Conservation (phyloP, 805 yeast species). For the Candida caryicola region DNA sequence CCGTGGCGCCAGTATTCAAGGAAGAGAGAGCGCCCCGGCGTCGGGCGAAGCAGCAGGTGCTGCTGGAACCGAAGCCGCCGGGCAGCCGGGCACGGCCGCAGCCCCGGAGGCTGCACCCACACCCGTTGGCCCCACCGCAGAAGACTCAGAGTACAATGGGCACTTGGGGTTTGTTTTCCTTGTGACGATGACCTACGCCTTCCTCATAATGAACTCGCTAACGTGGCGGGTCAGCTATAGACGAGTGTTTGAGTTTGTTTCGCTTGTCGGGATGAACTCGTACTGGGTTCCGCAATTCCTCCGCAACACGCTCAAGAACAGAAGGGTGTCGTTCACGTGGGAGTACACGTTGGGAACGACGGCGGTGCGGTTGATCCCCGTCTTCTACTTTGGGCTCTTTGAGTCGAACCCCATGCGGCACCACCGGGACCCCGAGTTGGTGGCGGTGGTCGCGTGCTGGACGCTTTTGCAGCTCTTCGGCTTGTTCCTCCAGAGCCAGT, state of each 20-base stretch:
- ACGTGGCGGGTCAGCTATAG: constrained; percentile 64
- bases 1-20: constrained; percentile 41
- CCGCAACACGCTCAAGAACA: constrained; percentile 69
- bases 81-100: constrained; percentile 27
- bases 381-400: constrained; percentile 55
- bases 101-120: constrained; percentile 9
- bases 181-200: constrained; percentile 36
- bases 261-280: constrained; percentile 56
- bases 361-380: constrained; percentile 58
- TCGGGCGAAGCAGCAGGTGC: constrained; percentile 33
- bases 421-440: constrained; percentile 55
- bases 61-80: constrained; percentile 43
- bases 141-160: constrained; percentile 21
- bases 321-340: constrained; percentile 65
- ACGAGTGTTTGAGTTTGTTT: constrained; percentile 52
- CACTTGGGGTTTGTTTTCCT: constrained; percentile 27
- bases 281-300: constrained; percentile 89
- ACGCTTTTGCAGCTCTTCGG: constrained; percentile 54
- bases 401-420: constrained; percentile 67
- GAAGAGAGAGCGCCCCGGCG: constrained; percentile 33
- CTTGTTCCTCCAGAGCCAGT: constrained; percentile 57
- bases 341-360: constrained; percentile 72
- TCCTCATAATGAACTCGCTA: constrained; percentile 50
- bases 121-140: constrained; percentile 14
- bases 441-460: constrained; percentile 51